These are phyloP conservation scores for Trichoderma reesei DNA, from an alignment of 495 filamentous ascomycete species.

Conservation along the genomic window DNA sequence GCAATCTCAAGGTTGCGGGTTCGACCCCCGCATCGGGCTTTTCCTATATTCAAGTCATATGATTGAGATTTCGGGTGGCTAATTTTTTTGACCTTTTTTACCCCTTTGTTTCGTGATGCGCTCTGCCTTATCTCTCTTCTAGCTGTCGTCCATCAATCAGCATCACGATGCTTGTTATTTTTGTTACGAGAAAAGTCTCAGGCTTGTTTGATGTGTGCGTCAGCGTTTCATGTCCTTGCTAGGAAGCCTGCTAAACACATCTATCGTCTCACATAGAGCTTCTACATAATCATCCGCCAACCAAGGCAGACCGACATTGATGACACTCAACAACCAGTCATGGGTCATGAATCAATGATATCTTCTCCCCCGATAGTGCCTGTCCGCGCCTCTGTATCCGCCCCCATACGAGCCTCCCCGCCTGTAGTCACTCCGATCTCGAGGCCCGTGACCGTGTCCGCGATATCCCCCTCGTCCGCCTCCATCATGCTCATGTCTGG, in stretches of 20 bases:
- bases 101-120: too few relatives aligned
- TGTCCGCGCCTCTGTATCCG: constrained; percentile 20
- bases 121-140: too few relatives aligned
- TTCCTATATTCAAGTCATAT: neutral
- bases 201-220: too few relatives aligned
- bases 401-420: constrained; percentile 18
- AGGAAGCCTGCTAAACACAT: too few relatives aligned
- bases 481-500: constrained; percentile 18
- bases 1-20: constrained; percentile 21
- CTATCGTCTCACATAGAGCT: too few relatives aligned
- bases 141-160: too few relatives aligned
- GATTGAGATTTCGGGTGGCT: neutral
- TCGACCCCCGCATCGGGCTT: constrained; percentile 35
- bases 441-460: constrained; percentile 20
- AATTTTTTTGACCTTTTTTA: constrained; percentile 20
- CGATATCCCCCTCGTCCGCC: neutral
- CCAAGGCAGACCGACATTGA: too few relatives aligned
- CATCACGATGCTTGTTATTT: too few relatives aligned
- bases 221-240: too few relatives aligned
- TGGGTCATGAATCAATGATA: neutral
- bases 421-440: constrained; percentile 21
- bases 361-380: constrained; percentile 17
- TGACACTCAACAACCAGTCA: neutral
- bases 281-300: too few relatives aligned
- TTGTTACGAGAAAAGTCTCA: too few relatives aligned